Evolutionary conservation across 208 protist genomes (phyloP).

Genomic region (Acanthamoeba sp.): DNA sequence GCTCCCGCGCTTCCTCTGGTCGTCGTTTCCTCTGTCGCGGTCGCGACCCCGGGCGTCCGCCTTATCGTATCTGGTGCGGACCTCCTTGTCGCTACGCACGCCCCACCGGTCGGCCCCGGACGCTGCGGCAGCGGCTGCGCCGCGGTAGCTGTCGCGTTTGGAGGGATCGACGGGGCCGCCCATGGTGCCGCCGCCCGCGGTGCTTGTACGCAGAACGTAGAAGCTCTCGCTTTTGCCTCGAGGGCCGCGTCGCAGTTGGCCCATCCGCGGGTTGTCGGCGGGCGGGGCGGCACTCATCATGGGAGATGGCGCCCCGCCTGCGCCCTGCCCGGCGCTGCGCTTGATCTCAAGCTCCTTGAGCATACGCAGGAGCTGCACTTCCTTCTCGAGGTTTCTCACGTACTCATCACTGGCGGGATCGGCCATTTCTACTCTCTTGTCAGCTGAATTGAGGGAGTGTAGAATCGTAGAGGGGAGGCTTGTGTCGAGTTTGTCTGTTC

Average conservation of each 20-base stretch:
- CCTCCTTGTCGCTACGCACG: background rate
- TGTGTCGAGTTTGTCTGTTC: too few relatives aligned
- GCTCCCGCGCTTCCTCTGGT: background rate
- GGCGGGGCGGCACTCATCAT: background rate
- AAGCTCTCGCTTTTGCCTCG: conserved; percentile 44
- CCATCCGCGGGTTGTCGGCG: background rate
- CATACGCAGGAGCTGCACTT: conserved; percentile 45
- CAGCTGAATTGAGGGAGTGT: background rate
- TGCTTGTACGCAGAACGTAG: conserved; percentile 4
- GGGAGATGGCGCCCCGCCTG: background rate
- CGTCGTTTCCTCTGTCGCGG: background rate
- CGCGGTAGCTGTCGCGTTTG: background rate
- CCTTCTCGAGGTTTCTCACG: conserved; percentile 30
- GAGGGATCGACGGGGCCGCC: background rate
- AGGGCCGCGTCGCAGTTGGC: background rate
- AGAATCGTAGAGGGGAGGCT: background rate
- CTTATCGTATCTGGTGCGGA: background rate
- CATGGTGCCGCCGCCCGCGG: background rate
- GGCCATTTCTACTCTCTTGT: background rate
- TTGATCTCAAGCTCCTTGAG: conserved; percentile 37
- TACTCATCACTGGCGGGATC: background rate
- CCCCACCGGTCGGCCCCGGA: background rate
- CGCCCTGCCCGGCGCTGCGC: background rate
- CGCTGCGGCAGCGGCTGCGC: background rate
- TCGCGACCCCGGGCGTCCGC: background rate